Evolutionary conservation across 129 eudicot species (phyloP).

Genomic region (Ambrosia artemisiifolia): DNA sequence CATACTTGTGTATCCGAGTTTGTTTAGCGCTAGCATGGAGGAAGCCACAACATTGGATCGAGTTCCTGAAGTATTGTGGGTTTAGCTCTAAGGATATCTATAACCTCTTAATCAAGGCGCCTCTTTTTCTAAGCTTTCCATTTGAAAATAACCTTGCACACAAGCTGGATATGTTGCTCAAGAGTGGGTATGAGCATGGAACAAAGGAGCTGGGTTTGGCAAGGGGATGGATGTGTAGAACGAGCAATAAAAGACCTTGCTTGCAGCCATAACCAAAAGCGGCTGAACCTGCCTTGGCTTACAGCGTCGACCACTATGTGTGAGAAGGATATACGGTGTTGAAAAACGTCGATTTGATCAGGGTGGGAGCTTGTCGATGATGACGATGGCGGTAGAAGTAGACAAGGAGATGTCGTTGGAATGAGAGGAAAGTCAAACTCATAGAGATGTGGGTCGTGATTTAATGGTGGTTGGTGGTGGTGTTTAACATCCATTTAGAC

Average conservation of each 20-base stretch:
- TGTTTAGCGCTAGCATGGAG: slow-evolving; percentile 84
- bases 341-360: no score
- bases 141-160: slow-evolving; percentile 71
- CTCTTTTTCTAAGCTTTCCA: slow-evolving; percentile 71
- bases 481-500: no score
- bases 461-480: no score
- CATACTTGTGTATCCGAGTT: slow-evolving; percentile 65
- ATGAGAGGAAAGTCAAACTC: no score
- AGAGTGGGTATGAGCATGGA: slow-evolving; percentile 64
- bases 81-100: slow-evolving; percentile 63
- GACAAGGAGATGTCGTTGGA: no score
- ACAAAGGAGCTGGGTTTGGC: slow-evolving; percentile 84
- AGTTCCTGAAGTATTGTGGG: slow-evolving; percentile 87
- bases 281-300: no score
- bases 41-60: slow-evolving; percentile 67
- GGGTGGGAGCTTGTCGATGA: no score
- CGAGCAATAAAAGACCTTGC: slow-evolving; percentile 45
- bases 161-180: slow-evolving; percentile 63
- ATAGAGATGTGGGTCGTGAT: no score
- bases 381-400: no score
- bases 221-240: slow-evolving; percentile 90
- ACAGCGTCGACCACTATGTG: no score
- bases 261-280: slow-evolving; percentile 15
- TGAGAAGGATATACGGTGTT: no score
- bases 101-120: slow-evolving; percentile 71